Conservation (phyloP, 306 rosid species). For the Lithocarpus polystachyus region DNA sequence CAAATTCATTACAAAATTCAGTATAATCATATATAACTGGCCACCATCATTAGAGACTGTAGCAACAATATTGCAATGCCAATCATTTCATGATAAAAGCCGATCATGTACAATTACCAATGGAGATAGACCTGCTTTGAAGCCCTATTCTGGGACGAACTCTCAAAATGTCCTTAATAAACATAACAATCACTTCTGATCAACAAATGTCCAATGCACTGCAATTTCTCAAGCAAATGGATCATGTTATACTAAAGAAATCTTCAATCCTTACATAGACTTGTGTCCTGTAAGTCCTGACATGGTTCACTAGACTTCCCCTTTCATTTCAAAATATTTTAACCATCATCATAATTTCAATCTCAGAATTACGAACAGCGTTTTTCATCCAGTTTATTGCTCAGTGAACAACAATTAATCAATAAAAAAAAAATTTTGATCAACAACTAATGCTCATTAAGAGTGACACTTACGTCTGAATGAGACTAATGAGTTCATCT, state of each 20-base stretch:
- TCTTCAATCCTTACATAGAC: not conserved
- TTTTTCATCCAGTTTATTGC: not conserved
- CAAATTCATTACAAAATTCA: not conserved
- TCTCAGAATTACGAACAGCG: not conserved
- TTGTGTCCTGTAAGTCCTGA: not conserved
- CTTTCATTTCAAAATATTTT: not conserved
- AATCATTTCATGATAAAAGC: not conserved
- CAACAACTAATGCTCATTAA: not conserved
- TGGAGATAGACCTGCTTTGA: not conserved
- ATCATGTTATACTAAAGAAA: not conserved
- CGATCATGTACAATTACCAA: not conserved
- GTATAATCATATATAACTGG: too few species aligned
- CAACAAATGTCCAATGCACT: not conserved
- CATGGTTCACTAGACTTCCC: not conserved
- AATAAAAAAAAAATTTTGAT: not conserved
- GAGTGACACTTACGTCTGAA: slow-evolving; percentile 68
- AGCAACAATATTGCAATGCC: too few species aligned
- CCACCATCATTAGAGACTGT: too few species aligned
- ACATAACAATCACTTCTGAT: not conserved
- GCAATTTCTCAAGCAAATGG: not conserved
- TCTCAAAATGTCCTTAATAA: not conserved
- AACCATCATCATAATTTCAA: not conserved
- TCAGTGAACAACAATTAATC: not conserved
- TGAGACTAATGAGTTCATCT: slow-evolving; percentile 86
- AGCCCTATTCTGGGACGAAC: not conserved